Evolutionary conservation across 2,329 filamentous ascomycete species (phyloP).

Genomic region (Metarhizium brunneum): DNA sequence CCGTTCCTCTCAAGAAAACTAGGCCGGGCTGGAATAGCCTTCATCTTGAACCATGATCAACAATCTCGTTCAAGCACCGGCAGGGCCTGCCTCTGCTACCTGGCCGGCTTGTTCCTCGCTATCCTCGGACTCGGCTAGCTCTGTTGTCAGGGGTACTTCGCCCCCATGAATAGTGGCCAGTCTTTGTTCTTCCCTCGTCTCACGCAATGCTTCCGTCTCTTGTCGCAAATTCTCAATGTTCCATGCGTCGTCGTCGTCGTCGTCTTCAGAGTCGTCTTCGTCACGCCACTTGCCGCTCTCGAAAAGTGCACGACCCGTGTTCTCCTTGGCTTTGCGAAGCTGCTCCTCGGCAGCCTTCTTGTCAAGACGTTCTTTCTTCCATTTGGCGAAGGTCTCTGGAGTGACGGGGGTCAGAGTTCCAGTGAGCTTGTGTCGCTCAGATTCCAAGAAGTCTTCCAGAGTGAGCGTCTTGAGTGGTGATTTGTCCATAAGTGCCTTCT

Average conservation of each 20-base stretch:
- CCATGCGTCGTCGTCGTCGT: constrained; percentile 57
- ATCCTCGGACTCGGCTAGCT: not conserved
- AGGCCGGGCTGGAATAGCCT: not conserved
- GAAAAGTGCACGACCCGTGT: constrained; percentile 88
- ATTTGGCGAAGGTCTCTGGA: constrained; percentile 84
- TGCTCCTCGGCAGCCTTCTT: constrained; percentile 96
- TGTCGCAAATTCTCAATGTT: constrained; percentile 74
- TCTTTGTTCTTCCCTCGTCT: constrained; percentile 70
- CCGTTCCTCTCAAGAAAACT: not conserved
- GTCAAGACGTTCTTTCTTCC: constrained; percentile 88
- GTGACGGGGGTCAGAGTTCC: constrained; percentile 90
- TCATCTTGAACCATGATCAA: not conserved
- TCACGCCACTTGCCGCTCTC: constrained; percentile 90
- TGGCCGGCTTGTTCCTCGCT: constrained; percentile 6
- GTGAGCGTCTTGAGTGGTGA: constrained; percentile 90
- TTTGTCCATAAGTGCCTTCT: constrained; percentile 94
- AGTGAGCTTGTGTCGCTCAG: constrained; percentile 88
- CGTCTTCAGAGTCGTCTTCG: constrained; percentile 52
- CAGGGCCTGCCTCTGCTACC: constrained; percentile 4
- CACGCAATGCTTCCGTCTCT: constrained; percentile 72
- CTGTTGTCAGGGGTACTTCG: not conserved
- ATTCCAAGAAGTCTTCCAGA: constrained; percentile 94
- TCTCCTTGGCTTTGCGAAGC: constrained; percentile 84
- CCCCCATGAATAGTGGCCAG: constrained; percentile 23
- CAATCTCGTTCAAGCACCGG: constrained; percentile 7